These are phyloP conservation scores for Capsella bursapastoris DNA, from an alignment of 345 rosid genomes.

Conservation along the genomic window DNA sequence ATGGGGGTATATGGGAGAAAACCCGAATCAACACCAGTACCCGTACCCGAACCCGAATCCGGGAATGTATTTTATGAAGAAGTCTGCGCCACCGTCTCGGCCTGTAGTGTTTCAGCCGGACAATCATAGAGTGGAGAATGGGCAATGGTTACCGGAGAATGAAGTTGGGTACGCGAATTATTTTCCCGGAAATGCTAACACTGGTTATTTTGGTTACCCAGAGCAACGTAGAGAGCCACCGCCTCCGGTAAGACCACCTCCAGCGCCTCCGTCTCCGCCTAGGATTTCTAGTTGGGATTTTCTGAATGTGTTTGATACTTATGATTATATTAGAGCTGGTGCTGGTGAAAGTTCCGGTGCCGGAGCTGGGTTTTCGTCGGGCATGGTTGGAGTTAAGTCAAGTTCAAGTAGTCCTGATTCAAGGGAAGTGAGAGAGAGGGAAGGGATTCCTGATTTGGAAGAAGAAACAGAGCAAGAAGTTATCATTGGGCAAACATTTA, in stretches of 20 bases:
- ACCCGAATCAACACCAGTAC: conserved; percentile 18
- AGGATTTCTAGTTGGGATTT: conserved; percentile 76
- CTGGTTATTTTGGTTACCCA: conserved; percentile 65
- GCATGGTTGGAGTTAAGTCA: conserved; percentile 55
- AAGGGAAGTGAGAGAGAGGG: conserved; percentile 88
- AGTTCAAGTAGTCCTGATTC: conserved; percentile 81
- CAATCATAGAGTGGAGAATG: conserved; percentile 44
- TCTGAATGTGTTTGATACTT: conserved; percentile 69
- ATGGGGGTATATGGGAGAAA: conserved; percentile 49
- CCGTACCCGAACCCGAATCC: conserved; percentile 38
- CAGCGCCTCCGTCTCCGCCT: conserved; percentile 92
- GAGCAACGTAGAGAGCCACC: conserved; percentile 51
- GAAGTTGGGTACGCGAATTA: conserved; percentile 53
- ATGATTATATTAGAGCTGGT: conserved; percentile 47
- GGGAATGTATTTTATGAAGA: conserved; percentile 74
- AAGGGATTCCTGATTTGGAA: conserved; percentile 97
- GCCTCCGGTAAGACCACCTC: conserved; percentile 53
- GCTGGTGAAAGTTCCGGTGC: conserved; percentile 13
- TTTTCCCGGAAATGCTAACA: conserved; percentile 42
- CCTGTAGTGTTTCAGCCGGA: conserved; percentile 73
- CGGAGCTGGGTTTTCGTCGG: conserved; percentile 44
- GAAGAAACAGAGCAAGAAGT: conserved; percentile 81
- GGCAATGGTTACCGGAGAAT: conserved; percentile 35
- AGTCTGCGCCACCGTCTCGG: conserved; percentile 63
- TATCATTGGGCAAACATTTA: conserved; percentile 42